Base-by-base conservation (phyloP, 73 alveolate species). In the Symbiodinium pilosum region DNA sequence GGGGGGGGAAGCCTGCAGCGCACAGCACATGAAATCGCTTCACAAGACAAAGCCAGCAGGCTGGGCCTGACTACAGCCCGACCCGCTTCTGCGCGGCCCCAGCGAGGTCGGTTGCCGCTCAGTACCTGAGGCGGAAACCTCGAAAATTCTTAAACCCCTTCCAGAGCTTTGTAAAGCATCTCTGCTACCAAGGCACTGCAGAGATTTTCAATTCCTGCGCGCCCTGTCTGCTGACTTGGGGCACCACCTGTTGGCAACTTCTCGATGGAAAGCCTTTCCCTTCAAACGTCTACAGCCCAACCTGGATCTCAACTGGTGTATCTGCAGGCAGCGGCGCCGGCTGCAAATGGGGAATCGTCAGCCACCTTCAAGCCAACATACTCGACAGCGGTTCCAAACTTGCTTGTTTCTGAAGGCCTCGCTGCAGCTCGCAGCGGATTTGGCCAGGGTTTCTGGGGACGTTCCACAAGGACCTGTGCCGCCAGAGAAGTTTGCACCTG, bases 141-240 rank as follows among this genome's bases (percentile, higher is more conserved):
- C n/a, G n/a, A n/a, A n/a, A n/a, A n/a, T n/a, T n/a, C n/a, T n/a
- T n/a, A n/a, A n/a, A n/a, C n/a, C n/a, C n/a, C n/a, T n/a, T n/a
- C n/a, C n/a, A n/a, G n/a, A n/a, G n/a, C n/a, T n/a, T n/a, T n/a
- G n/a, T n/a, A n/a, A 14, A 9, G 6, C 59, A 47, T 64, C 30
- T 28, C 81, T 64, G 32, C 81, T 9, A 12, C n/a, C 85, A 32
- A 26, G 97, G 43, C 30, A 21, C 97, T 40, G 81, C 97, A 11
- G 97, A 91, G 69, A 91, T 91, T 77, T 91, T 91, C 88, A 91
- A 24, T n/a, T 91, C 97, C 52, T 91, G 56, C 28, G 88, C 81
- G n/a, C 81, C 97, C 40, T 52, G 83, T 36, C 51, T 42, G 41
- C 81, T 84, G 36, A 42, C 47, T 41, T 32, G 32, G 40, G 42